A percentile compares a stretch with the other conserved stretches of the same genome.
phyloP scores from a whole-genome alignment of 371 early-diverging fungal species.

The Rhizopus sp. region DNA sequence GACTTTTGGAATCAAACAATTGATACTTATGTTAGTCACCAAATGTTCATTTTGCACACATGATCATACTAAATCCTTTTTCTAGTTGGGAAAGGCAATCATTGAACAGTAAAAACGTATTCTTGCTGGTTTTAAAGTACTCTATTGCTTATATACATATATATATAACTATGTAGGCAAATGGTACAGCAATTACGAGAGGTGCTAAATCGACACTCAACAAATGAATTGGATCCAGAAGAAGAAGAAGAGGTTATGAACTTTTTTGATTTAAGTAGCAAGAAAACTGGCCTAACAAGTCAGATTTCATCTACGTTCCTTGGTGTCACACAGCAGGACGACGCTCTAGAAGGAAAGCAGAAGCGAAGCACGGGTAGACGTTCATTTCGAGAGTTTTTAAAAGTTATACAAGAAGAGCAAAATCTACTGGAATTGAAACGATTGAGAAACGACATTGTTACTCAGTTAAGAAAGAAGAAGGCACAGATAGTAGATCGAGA shows the following conservation, averaged over 20 bases:
- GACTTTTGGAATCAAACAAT: slow-evolving; percentile 85
- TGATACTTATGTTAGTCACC: slow-evolving; percentile 57
- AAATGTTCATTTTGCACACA: not conserved
- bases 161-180: slow-evolving; percentile 33
- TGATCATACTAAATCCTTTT: slow-evolving; percentile 1
- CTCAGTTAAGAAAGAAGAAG: slow-evolving; percentile 75
- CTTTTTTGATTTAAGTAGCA: not conserved
- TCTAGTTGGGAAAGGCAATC: slow-evolving; percentile 61
- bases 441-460: slow-evolving; percentile 71
- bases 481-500: slow-evolving; percentile 60
- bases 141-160: not conserved
- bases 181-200: slow-evolving; percentile 75
- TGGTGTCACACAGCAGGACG: slow-evolving; percentile 9
- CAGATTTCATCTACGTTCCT: slow-evolving; percentile 30
- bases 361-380: slow-evolving; percentile 37
- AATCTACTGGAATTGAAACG: slow-evolving; percentile 66
- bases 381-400: slow-evolving; percentile 77
- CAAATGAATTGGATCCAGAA: slow-evolving; percentile 38
- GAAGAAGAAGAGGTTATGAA: slow-evolving; percentile 23
- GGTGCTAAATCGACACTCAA: slow-evolving; percentile 68
- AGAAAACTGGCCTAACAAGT: slow-evolving; percentile 17
- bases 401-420: slow-evolving; percentile 71
- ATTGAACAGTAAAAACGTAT: slow-evolving; percentile 57
- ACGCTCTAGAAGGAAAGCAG: slow-evolving; percentile 1
- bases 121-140: not conserved